phyloP scores from a whole-genome alignment of 768 basidiomycete genomes.

The Pulveroboletus ravenelii region DNA sequence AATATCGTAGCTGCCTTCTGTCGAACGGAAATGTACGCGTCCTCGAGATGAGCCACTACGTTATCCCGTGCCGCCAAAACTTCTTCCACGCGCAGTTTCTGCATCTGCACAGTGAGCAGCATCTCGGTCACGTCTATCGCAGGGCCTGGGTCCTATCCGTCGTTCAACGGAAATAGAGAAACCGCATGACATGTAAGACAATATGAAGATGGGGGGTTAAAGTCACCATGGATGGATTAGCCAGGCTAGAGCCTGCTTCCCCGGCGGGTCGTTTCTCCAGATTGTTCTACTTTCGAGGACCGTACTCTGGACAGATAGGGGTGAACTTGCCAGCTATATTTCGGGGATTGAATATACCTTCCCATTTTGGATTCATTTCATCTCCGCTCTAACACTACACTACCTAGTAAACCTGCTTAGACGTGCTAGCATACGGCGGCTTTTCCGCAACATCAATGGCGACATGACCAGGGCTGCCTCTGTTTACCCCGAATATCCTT shows the following conservation, averaged over 20 bases:
- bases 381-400: neutral
- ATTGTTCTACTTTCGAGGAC: neutral
- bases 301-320: too few species aligned
- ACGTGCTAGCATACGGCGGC: neutral
- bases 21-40: slow-evolving; percentile 57
- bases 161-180: neutral
- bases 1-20: slow-evolving; percentile 53
- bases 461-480: neutral
- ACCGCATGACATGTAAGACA: neutral
- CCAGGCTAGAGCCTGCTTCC: slow-evolving; percentile 2
- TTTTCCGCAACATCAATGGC: neutral
- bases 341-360: slow-evolving; percentile 4
- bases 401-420: slow-evolving; percentile 12
- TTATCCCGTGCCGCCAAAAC: slow-evolving; percentile 61
- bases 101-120: slow-evolving; percentile 51
- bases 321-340: too few species aligned
- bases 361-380: neutral
- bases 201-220: neutral
- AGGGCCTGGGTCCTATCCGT: slow-evolving; percentile 11
- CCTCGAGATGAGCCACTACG: slow-evolving; percentile 51
- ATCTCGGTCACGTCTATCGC: slow-evolving; percentile 36
- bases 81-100: slow-evolving; percentile 49
- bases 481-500: slow-evolving; percentile 10
- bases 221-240: slow-evolving; percentile 13
- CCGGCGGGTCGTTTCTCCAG: slow-evolving; percentile 1